These are phyloP conservation scores for Pleurotus citrinopileatus DNA, from an alignment of 768 basidiomycete species.

Conservation along the genomic window DNA sequence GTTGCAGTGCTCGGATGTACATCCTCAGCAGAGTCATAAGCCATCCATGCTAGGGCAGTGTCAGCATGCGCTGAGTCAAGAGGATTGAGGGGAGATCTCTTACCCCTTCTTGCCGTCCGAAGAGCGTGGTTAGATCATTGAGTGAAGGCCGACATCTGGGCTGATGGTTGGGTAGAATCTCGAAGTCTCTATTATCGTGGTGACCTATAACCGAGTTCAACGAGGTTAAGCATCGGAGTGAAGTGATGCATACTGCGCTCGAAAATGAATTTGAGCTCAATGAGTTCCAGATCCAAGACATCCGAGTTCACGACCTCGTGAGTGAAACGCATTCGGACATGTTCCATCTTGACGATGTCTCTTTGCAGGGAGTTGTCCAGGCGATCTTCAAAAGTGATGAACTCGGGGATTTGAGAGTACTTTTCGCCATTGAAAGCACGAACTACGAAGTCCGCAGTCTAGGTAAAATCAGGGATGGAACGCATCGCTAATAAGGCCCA, in stretches of 20 bases:
- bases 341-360: slow-evolving; percentile 79
- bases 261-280: slow-evolving; percentile 81
- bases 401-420: slow-evolving; percentile 88
- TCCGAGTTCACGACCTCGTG: slow-evolving; percentile 73
- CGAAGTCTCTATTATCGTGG: slow-evolving; percentile 85
- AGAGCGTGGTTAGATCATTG: slow-evolving; percentile 66
- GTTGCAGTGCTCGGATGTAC: slow-evolving; percentile 76
- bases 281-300: slow-evolving; percentile 77
- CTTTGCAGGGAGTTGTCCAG: slow-evolving; percentile 85
- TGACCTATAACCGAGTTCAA: slow-evolving; percentile 44
- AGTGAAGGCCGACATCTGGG: slow-evolving; percentile 50
- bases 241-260: slow-evolving; percentile 53
- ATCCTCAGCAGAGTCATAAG: slow-evolving; percentile 66
- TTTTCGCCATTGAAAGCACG: slow-evolving; percentile 78
- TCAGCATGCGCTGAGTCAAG: not conserved
- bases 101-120: slow-evolving; percentile 63
- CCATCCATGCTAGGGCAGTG: slow-evolving; percentile 60
- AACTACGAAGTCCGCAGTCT: slow-evolving; percentile 80
- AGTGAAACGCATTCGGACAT: slow-evolving; percentile 78
- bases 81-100: slow-evolving; percentile 21
- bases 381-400: slow-evolving; percentile 75
- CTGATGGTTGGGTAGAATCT: slow-evolving; percentile 77
- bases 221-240: not conserved
- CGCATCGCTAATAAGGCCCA: not conserved
- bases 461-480: slow-evolving; percentile 8